Evolutionary conservation across 1,284 basidiomycete genomes (phyloP), one percentile per base, ranked within the genome.

Genomic region (Boletus calvinii): DNA sequence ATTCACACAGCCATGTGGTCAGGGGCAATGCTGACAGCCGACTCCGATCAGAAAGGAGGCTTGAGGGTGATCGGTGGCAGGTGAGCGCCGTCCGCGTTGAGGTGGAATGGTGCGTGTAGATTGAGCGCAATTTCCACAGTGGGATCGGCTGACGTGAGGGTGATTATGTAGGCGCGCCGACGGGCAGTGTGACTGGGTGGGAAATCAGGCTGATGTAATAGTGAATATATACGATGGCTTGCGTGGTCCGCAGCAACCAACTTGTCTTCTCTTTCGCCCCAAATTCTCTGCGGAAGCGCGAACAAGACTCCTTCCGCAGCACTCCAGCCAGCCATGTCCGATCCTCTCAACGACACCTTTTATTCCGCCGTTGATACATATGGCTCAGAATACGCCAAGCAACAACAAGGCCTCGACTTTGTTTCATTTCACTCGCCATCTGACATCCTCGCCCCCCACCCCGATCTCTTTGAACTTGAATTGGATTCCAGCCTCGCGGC

Each of bases 391-490:
- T 72, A 68, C 66, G 56, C 66, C 57, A 73, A 63, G 62, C 72
- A 68, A 48, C 70, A 70, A 59, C 70, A 70, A 59, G 73, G 73
- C 68, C 73, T 85, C 68, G 84, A 85, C 71, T 83, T 85, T 72
- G 76, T 81, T 69, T 83, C 83, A 63, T 87, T 85, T 75, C 78
- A 78, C 64, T 74, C 80, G 52, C 75, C 82, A 59, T 75, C 79
- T 59, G 84, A 87, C 73, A 76, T 87, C 68, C 74, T 82, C 60
- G 83, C 84, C 43, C 86, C 87, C 46, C 81, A 85, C 66, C 85
- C 87, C 56, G 87, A 90, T 76, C 77, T 83, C 57, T 90, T 90
- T 73, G 89, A 90, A 64, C 79, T 81, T 48, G 89, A 91, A 70
- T 79, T 91, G 65, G 89, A 91, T 72, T 75, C 76, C 34, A 79